A percentile compares a stretch with the other conserved stretches of the same genome.
Conservation (phyloP, 2,329 filamentous ascomycete genomes). For the Colletotrichum filicis region DNA sequence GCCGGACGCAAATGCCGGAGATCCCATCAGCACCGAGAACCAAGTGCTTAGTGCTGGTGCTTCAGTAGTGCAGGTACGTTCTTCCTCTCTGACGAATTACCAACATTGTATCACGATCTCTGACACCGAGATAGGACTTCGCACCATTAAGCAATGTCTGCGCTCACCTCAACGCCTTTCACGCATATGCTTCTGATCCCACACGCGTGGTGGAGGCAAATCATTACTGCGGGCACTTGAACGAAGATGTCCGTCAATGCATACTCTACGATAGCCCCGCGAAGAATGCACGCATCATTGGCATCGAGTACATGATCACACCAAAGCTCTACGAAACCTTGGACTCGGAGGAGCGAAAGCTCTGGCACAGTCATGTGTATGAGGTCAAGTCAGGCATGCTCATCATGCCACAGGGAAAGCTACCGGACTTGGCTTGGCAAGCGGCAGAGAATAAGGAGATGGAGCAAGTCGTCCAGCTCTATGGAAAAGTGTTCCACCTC, state of each 20-base stretch:
- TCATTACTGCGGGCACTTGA: slow-evolving; percentile 86
- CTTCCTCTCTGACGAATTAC: background rate
- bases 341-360: slow-evolving; percentile 71
- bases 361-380: slow-evolving; percentile 84
- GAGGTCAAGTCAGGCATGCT: slow-evolving; percentile 84
- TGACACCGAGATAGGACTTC: slow-evolving; percentile 63
- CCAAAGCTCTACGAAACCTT: slow-evolving; percentile 75
- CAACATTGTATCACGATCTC: background rate
- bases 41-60: slow-evolving; percentile 71
- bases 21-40: slow-evolving; percentile 64
- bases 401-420: slow-evolving; percentile 74
- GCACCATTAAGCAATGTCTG: slow-evolving; percentile 79
- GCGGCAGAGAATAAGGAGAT: slow-evolving; percentile 82
- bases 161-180: slow-evolving; percentile 88
- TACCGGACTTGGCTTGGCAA: slow-evolving; percentile 76
- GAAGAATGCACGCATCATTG: slow-evolving; percentile 78
- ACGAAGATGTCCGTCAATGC: slow-evolving; percentile 80
- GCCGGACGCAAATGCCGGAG: slow-evolving; percentile 49
- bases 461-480: slow-evolving; percentile 78
- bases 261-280: slow-evolving; percentile 82
- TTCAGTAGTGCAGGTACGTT: slow-evolving; percentile 62
- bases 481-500: slow-evolving; percentile 87
- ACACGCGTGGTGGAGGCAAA: slow-evolving; percentile 79
- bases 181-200: slow-evolving; percentile 81
- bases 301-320: slow-evolving; percentile 89